A percentile compares a stretch with the other conserved stretches of the same genome.
Conservation (phyloP, 179 eudicot genomes). For the Silene noctiflora region DNA sequence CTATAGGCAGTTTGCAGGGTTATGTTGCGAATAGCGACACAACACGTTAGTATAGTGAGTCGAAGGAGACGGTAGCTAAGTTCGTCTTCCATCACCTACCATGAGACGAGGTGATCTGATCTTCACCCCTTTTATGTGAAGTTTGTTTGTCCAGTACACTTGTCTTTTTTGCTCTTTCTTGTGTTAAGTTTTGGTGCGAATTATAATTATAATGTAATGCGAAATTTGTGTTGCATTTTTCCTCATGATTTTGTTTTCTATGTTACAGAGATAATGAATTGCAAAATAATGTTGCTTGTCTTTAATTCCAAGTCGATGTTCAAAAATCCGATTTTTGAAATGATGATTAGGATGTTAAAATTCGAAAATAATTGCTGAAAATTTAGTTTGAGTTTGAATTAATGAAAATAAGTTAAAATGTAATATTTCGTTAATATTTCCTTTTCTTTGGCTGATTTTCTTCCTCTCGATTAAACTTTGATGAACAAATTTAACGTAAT, state of each 20-base stretch:
- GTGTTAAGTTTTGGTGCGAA: slow-evolving; percentile 12
- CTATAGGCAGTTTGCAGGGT: slow-evolving; percentile 48
- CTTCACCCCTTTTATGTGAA: slow-evolving; percentile 33
- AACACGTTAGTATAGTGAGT: slow-evolving; percentile 20
- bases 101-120: slow-evolving; percentile 24
- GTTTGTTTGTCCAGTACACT: slow-evolving; percentile 32
- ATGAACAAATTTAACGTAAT: too few species aligned
- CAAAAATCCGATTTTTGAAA: too few species aligned
- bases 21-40: slow-evolving; percentile 31
- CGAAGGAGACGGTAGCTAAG: slow-evolving; percentile 20
- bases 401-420: too few species aligned
- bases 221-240: slow-evolving; percentile 20
- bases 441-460: too few species aligned
- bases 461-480: too few species aligned
- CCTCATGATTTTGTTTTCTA: not conserved
- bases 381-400: too few species aligned
- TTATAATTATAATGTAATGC: slow-evolving; percentile 27
- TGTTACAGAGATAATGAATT: too few species aligned
- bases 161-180: slow-evolving; percentile 15
- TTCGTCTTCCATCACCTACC: slow-evolving; percentile 17
- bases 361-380: too few species aligned
- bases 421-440: too few species aligned
- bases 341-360: too few species aligned
- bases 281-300: too few species aligned
- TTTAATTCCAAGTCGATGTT: too few species aligned